Evolutionary conservation across 306 rosid species (phyloP).

Genomic region (Rubus idaeus): DNA sequence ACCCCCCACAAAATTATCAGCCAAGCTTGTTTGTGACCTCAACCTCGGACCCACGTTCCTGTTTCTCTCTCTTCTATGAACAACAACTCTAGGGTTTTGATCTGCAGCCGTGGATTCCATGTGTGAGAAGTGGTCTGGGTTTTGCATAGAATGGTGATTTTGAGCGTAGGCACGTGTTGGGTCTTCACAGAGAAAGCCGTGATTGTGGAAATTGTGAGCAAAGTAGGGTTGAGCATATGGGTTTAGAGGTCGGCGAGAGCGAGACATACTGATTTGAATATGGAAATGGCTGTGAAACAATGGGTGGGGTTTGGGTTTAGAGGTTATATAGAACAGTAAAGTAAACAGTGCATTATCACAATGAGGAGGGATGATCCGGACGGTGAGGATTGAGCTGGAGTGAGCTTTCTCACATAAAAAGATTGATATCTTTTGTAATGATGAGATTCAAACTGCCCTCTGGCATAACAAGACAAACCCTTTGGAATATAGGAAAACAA

Average conservation of each 20-base stretch:
- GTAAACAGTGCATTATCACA: no score
- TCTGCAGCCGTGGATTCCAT: not conserved
- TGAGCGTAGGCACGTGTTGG: not conserved
- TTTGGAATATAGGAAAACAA: no score
- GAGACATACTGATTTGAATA: not conserved
- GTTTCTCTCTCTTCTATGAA: not conserved
- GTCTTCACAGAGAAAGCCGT: not conserved
- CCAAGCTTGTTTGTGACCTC: not conserved
- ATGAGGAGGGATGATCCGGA: not conserved
- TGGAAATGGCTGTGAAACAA: not conserved
- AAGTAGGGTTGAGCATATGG: not conserved
- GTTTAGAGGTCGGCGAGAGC: not conserved
- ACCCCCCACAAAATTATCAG: not conserved
- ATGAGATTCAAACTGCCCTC: not conserved
- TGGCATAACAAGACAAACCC: not conserved
- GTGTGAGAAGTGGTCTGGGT: no score
- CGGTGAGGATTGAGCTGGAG: not conserved
- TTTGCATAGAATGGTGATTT: no score
- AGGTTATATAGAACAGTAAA: not conserved
- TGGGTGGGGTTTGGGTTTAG: not conserved
- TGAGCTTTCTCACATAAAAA: not conserved
- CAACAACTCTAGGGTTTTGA: not conserved
- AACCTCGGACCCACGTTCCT: not conserved
- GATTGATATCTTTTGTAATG: not conserved
- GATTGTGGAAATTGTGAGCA: not conserved